These are phyloP conservation scores for Macadamia integrifolia DNA, from an alignment of 164 flowering plant genomes.

Conservation along the genomic window DNA sequence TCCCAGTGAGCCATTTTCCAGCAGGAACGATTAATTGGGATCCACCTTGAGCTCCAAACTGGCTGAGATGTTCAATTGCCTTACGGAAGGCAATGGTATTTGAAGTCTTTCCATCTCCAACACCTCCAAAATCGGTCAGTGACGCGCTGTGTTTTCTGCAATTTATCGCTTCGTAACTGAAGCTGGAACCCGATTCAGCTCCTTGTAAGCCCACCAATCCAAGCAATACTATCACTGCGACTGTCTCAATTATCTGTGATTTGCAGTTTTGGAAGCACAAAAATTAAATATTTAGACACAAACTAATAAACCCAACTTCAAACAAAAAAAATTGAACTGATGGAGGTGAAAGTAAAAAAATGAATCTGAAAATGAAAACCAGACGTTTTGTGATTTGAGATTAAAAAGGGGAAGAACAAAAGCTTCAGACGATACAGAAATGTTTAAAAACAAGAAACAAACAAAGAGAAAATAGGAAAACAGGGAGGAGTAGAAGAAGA, in stretches of 20 bases:
- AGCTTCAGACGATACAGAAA: too few species aligned
- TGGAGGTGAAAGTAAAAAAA: too few species aligned
- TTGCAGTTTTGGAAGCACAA: neutral
- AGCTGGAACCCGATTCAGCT: neutral
- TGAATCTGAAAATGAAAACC: too few species aligned
- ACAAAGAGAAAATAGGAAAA: too few species aligned
- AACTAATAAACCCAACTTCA: neutral
- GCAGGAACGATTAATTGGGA: constrained; percentile 31
- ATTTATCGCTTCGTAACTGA: constrained; percentile 10
- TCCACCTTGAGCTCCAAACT: constrained; percentile 21
- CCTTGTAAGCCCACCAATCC: neutral
- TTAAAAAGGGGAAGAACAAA: too few species aligned
- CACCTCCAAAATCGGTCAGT: constrained; percentile 15
- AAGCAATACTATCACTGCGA: neutral
- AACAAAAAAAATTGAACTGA: too few species aligned
- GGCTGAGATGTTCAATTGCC: constrained; percentile 12
- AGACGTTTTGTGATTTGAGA: too few species aligned
- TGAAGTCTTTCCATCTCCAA: constrained; percentile 20
- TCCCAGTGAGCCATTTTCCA: constrained; percentile 36
- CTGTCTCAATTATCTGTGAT: neutral
- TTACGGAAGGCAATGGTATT: constrained; percentile 19
- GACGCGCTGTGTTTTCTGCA: constrained; percentile 19
- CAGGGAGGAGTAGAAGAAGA: too few species aligned
- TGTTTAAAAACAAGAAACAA: too few species aligned
- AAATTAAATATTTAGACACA: neutral